Evolutionary conservation across 306 rosid species (phyloP).

Genomic region (Vicia faba): DNA sequence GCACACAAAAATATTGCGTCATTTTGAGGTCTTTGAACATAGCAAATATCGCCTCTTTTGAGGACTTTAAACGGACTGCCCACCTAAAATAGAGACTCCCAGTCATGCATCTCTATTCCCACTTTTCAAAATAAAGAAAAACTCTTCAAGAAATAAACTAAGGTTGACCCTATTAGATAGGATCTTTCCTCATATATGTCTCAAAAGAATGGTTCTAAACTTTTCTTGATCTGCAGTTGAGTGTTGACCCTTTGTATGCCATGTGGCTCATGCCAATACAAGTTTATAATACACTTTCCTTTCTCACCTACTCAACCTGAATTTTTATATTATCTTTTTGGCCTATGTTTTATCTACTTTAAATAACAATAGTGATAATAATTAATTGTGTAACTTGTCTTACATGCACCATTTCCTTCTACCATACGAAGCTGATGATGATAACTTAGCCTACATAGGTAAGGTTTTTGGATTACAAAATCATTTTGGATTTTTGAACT

Average conservation of each 20-base stretch:
- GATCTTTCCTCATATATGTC: conserved; percentile 21
- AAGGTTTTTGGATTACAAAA: no score
- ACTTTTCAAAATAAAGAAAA: no score
- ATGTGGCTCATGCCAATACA: conserved; percentile 3
- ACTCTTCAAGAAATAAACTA: neutral
- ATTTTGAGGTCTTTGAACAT: no score
- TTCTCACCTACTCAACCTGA: neutral
- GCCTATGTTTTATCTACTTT: neutral
- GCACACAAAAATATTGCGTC: no score
- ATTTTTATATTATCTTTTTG: neutral
- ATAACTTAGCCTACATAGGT: neutral
- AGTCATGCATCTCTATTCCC: no score
- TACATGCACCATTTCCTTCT: conserved; percentile 3
- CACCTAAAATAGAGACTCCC: no score
- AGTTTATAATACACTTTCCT: no score
- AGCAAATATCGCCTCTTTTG: no score
- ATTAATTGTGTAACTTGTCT: neutral
- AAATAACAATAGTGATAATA: neutral
- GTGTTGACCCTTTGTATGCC: conserved; percentile 17
- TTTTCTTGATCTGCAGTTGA: conserved; percentile 9
- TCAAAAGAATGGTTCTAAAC: conserved; percentile 7
- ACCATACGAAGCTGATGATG: neutral
- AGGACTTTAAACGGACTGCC: no score
- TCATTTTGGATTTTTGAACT: no score
- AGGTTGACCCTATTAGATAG: conserved; percentile 40